A percentile compares a stretch with the other conserved stretches of the same genome.
Evolutionary conservation across 2,329 filamentous ascomycete species (phyloP).

Genomic region (Fonsecaea nubica): DNA sequence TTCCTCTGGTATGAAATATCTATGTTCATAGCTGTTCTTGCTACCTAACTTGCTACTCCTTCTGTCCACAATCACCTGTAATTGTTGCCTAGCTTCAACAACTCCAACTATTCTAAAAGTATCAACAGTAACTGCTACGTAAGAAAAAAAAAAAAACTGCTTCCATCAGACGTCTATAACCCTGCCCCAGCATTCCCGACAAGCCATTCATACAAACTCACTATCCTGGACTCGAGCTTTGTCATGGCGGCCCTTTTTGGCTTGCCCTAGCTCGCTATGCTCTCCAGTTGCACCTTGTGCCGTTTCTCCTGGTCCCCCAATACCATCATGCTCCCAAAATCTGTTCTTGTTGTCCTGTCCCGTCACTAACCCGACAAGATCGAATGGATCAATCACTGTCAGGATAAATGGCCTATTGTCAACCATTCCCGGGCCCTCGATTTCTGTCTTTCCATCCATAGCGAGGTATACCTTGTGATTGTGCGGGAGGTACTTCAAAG

Average conservation of each 20-base stretch:
- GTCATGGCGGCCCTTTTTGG: background rate
- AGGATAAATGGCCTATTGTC: constrained; percentile 55
- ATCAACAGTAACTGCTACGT: background rate
- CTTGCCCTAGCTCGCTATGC: background rate
- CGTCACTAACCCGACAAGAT: constrained; percentile 48
- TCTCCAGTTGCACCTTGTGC: background rate
- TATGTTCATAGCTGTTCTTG: background rate
- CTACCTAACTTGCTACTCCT: too few species aligned
- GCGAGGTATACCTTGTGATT: constrained; percentile 60
- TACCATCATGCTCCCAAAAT: constrained; percentile 49
- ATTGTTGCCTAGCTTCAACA: background rate
- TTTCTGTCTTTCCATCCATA: constrained; percentile 59
- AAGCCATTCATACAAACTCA: background rate
- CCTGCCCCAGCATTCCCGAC: background rate
- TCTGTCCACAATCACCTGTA: background rate
- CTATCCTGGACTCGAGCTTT: constrained; percentile 8
- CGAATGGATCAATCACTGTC: constrained; percentile 54
- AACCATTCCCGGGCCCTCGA: constrained; percentile 57
- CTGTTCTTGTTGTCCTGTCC: constrained; percentile 47
- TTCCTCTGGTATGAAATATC: background rate
- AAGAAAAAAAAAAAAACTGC: background rate
- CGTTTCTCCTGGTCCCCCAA: constrained; percentile 30
- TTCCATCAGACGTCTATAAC: background rate
- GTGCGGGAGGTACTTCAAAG: constrained; percentile 57
- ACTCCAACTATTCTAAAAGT: background rate